These are phyloP conservation scores for Rugonectria rugulosa DNA, from an alignment of 2,329 filamentous ascomycete genomes.

Conservation along the genomic window DNA sequence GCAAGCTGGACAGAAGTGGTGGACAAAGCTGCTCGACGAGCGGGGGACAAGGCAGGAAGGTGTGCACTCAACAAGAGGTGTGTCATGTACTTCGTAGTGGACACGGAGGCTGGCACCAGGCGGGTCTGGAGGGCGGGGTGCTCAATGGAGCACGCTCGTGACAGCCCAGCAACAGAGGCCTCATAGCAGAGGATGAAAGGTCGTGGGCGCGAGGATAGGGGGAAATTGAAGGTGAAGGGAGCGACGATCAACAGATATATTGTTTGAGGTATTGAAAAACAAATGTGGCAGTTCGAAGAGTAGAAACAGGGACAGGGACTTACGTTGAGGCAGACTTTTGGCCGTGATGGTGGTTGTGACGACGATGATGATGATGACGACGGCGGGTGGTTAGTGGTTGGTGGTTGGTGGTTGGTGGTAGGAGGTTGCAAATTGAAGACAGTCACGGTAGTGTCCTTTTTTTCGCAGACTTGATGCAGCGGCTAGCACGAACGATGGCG, in stretches of 20 bases:
- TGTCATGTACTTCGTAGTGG: conserved; percentile 31
- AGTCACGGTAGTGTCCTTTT: conserved; percentile 30
- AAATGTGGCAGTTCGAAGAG: not conserved
- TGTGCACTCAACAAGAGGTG: conserved; percentile 36
- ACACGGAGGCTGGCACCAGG: conserved; percentile 39
- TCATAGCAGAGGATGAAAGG: conserved; percentile 18
- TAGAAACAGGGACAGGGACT: conserved; percentile 23
- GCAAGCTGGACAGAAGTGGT: conserved; percentile 23
- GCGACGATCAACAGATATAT: not conserved
- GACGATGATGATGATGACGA: no score
- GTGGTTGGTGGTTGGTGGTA: conserved; percentile 16
- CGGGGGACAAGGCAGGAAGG: conserved; percentile 23
- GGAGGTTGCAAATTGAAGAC: conserved; percentile 13
- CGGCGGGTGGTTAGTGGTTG: conserved; percentile 25
- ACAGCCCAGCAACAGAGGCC: conserved; percentile 39
- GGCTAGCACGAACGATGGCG: conserved; percentile 36
- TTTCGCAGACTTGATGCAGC: conserved; percentile 30
- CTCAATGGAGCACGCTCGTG: conserved; percentile 44
- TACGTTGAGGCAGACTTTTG: conserved; percentile 21
- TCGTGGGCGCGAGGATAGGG: conserved; percentile 1
- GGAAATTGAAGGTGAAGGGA: not conserved
- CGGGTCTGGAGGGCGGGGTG: conserved; percentile 44
- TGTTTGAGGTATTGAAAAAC: conserved; percentile 3
- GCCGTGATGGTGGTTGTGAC: conserved; percentile 31
- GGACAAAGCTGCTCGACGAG: conserved; percentile 20